Conservation (phyloP, 441 rosid genomes). For the Erodium moschatum region DNA sequence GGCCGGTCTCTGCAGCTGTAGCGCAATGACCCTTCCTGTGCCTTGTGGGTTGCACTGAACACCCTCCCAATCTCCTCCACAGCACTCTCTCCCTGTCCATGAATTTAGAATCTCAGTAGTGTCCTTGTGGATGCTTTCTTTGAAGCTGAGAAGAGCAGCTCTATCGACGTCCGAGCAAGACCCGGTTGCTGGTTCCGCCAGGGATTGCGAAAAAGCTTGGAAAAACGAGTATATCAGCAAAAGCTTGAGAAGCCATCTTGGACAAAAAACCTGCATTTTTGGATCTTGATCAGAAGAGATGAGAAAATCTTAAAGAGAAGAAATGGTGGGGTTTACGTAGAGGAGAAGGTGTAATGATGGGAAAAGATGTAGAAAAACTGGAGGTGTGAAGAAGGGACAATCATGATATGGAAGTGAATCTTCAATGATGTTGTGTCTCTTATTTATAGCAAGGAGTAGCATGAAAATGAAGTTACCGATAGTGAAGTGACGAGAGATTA, state of each 20-base stretch:
- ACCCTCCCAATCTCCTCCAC: slow-evolving; percentile 88
- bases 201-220: slow-evolving; percentile 23
- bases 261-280: slow-evolving; percentile 47
- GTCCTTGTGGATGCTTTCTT: slow-evolving; percentile 57
- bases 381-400: slow-evolving; percentile 17
- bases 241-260: slow-evolving; percentile 42
- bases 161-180: slow-evolving; percentile 59
- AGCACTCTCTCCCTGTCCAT: slow-evolving; percentile 70
- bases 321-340: slow-evolving; percentile 34
- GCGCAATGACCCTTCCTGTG: slow-evolving; percentile 55
- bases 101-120: slow-evolving; percentile 60
- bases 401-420: slow-evolving; percentile 27
- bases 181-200: slow-evolving; percentile 19
- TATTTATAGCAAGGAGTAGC: slow-evolving; percentile 37
- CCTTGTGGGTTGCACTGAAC: slow-evolving; percentile 51
- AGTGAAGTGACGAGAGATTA: background rate
- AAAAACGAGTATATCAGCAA: slow-evolving; percentile 31
- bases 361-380: slow-evolving; percentile 13
- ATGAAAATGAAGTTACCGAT: background rate
- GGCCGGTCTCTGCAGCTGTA: slow-evolving; percentile 43
- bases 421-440: slow-evolving; percentile 22
- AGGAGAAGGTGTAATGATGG: slow-evolving; percentile 63
- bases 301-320: slow-evolving; percentile 6
- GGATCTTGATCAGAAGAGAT: slow-evolving; percentile 33
- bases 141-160: slow-evolving; percentile 63